Base-by-base conservation (phyloP, 2,329 filamentous ascomycete genomes). In the Coniosporium tulheliwenetii region DNA sequence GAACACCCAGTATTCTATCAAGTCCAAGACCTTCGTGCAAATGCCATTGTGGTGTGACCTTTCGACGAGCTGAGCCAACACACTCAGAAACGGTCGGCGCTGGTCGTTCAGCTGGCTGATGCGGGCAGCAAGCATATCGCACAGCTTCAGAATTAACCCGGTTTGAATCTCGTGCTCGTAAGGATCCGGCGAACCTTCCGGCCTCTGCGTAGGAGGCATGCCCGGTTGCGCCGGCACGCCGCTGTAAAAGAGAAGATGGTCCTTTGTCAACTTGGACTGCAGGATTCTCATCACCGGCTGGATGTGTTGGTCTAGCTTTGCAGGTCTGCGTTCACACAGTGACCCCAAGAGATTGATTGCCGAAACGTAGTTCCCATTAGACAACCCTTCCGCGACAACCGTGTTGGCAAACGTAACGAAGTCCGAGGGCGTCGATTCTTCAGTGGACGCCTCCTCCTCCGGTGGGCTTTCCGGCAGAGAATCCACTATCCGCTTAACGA, bases 1-100 rank as follows among this genome's bases (percentile, higher is more conserved):
- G 67, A 99, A 98, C 5, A 98, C 84, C 93, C 93, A 99, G 30
- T 72, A 75, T 57, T 96, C 89, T 3, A 95, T 89, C 75, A 98
- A 89, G 39, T 81, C 77, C 26, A 99, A 66, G 41, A 98, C 87
- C 64, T 94, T 94, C 53, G 85, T 81, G 59, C 91, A 96, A 7
- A 99, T 72, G 14, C 77, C 73, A 43, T 81, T 81, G 54, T 89
- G 91, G 59, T 84, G 75, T 1, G 91, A 96, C 55, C 94, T 91
- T 60, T 99, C 91, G 2, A 98, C 89, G 15, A 99, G 70, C 13
- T 87, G 91, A 4, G 91, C 91, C 30, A 99, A 68, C 3, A 96
- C 89, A 55, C 87, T 96, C 1, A 99, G 73, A 65, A 96, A 98
- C 0, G 91, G 89, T 37, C 93, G 73, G 36, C 91, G 73, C 54